A percentile compares a stretch with the other conserved stretches of the same genome.
Evolutionary conservation across 1,139 yeast genomes (phyloP).

Genomic region (Blastobotrys elegans): DNA sequence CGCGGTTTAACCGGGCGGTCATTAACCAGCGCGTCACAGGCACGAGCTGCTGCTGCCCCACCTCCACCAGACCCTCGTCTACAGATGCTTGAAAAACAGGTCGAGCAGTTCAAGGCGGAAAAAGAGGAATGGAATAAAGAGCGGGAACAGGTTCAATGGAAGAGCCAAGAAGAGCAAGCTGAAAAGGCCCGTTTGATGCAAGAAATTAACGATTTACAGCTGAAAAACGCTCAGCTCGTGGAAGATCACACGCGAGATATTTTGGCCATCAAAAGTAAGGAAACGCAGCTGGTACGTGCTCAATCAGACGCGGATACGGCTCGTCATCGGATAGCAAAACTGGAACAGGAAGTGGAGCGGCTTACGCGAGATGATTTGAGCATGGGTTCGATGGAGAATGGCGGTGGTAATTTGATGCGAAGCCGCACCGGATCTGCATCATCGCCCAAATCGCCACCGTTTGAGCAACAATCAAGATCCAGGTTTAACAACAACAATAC

Average conservation of each 20-base stretch:
- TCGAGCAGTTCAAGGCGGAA: constrained; percentile 49
- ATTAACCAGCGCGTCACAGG: constrained; percentile 28
- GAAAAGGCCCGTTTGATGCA: constrained; percentile 44
- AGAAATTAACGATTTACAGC: constrained; percentile 39
- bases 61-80: constrained; percentile 22
- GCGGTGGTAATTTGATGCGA: neutral
- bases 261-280: constrained; percentile 57
- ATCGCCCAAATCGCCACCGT: constrained; percentile 19
- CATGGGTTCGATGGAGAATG: neutral
- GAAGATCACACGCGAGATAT: constrained; percentile 50
- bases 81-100: constrained; percentile 34
- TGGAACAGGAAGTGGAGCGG: constrained; percentile 48
- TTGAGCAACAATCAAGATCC: constrained; percentile 9
- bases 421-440: constrained; percentile 14
- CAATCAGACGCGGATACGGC: constrained; percentile 57
- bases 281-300: constrained; percentile 56
- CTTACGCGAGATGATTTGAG: neutral
- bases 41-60: constrained; percentile 23
- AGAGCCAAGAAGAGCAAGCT: constrained; percentile 40
- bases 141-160: constrained; percentile 39
- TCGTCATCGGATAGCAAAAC: constrained; percentile 44
- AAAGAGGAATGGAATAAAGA: constrained; percentile 43
- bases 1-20: constrained; percentile 14
- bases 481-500: constrained; percentile 6
- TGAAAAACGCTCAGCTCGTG: constrained; percentile 39